phyloP scores from a whole-genome alignment of 805 yeast genomes.

The Wickerhamiella brachini region DNA sequence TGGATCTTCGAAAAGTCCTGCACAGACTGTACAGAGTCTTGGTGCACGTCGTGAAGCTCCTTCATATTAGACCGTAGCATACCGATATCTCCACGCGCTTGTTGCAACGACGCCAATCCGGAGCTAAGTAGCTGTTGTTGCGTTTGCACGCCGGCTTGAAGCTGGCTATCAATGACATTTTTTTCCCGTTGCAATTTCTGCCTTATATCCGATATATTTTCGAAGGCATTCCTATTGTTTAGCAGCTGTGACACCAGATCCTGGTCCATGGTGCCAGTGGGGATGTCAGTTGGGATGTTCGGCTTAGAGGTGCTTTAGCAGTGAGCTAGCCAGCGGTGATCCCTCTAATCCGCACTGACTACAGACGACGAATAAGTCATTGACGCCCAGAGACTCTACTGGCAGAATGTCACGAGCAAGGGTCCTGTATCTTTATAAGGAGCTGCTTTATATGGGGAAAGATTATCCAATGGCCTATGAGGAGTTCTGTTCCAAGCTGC shows the following conservation, averaged over 20 bases:
- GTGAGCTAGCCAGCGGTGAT: no score
- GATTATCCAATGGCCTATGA: slow-evolving; percentile 27
- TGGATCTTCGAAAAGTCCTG: slow-evolving; percentile 56
- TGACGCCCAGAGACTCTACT: no score
- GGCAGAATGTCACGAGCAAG: slow-evolving; percentile 4
- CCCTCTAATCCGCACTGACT: no score
- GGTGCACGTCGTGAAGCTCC: slow-evolving; percentile 34
- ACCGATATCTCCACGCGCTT: slow-evolving; percentile 29
- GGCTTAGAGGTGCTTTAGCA: no score
- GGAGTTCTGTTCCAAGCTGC: slow-evolving; percentile 19
- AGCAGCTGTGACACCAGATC: slow-evolving; percentile 16
- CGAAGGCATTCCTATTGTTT: slow-evolving; percentile 20
- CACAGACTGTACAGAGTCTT: slow-evolving; percentile 45
- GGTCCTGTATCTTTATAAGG: slow-evolving; percentile 26
- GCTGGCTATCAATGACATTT: slow-evolving; percentile 57
- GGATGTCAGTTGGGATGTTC: not conserved
- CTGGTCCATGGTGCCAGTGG: not conserved
- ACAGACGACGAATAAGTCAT: no score
- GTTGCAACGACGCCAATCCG: slow-evolving; percentile 23
- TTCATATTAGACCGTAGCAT: slow-evolving; percentile 22
- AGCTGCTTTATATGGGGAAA: slow-evolving; percentile 26
- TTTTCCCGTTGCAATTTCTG: slow-evolving; percentile 40
- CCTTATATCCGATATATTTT: slow-evolving; percentile 23
- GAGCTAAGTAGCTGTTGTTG: slow-evolving; percentile 43
- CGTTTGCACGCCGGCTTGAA: slow-evolving; percentile 53